Conservation (phyloP, 345 rosid species). For the Lepidium africanum region DNA sequence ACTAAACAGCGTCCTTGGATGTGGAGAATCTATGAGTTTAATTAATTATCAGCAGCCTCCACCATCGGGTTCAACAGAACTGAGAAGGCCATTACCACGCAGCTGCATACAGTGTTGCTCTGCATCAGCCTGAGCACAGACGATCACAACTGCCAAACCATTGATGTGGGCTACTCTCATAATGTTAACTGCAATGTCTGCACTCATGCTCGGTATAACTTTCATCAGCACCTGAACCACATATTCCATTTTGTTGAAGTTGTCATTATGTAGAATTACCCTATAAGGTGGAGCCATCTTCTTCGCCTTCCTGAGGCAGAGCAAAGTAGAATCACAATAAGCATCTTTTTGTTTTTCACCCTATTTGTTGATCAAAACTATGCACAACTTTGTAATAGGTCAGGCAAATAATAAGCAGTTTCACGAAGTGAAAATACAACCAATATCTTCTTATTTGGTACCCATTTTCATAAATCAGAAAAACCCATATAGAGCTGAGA, state of each 20-base stretch:
- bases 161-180: constrained; percentile 97
- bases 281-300: constrained; percentile 81
- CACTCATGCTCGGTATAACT: constrained; percentile 91
- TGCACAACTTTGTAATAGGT: neutral
- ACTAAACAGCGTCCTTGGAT: constrained; percentile 1
- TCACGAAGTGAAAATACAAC: neutral
- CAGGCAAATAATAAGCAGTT: too few species aligned
- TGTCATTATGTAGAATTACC: constrained; percentile 82
- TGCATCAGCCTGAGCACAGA: constrained; percentile 87
- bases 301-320: constrained; percentile 55
- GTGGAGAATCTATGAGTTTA: constrained; percentile 1
- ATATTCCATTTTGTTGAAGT: constrained; percentile 83
- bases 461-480: neutral
- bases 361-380: neutral
- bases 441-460: neutral
- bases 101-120: constrained; percentile 96
- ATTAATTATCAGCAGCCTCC: constrained; percentile 61
- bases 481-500: neutral
- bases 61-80: constrained; percentile 89
- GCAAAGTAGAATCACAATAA: neutral
- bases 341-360: neutral
- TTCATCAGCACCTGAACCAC: constrained; percentile 96
- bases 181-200: constrained; percentile 86
- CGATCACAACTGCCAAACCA: constrained; percentile 81
- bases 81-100: constrained; percentile 85